These are phyloP conservation scores for Schwanniomyces sp. DNA, from an alignment of 805 yeast species.

Conservation along the genomic window DNA sequence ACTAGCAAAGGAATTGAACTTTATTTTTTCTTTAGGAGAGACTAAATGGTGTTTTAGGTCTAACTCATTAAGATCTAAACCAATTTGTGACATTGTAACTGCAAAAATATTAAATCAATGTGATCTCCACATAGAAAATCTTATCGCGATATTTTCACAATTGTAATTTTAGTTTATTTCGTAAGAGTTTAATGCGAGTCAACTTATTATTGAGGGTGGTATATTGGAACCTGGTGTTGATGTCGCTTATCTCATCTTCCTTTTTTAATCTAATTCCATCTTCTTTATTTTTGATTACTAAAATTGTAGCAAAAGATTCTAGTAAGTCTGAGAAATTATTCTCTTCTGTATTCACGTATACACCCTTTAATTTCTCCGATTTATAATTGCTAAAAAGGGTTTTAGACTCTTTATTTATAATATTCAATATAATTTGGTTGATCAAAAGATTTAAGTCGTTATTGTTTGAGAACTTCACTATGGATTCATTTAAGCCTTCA, in stretches of 20 bases:
- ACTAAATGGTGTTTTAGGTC: no score
- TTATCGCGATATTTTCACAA: neutral
- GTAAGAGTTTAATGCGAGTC: conserved; percentile 8
- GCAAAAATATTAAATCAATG: no score
- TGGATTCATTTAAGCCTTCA: conserved; percentile 60
- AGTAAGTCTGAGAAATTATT: conserved; percentile 17
- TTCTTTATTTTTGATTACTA: conserved; percentile 9
- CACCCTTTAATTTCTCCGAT: conserved; percentile 23
- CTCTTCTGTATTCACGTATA: conserved; percentile 20
- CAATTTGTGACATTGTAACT: no score
- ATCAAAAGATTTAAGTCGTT: conserved; percentile 55
- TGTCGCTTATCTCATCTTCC: conserved; percentile 1
- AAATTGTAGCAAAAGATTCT: conserved; percentile 27
- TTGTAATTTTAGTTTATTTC: neutral
- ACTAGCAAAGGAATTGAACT: no score
- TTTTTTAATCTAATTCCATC: conserved; percentile 2
- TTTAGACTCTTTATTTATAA: conserved; percentile 32
- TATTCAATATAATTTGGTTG: conserved; percentile 50
- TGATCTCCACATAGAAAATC: neutral
- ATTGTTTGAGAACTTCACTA: conserved; percentile 61
- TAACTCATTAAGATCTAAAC: no score
- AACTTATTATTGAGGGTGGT: conserved; percentile 16
- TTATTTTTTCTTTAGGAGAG: no score
- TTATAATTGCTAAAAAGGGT: conserved; percentile 21
- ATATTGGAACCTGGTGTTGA: conserved; percentile 2